These are phyloP conservation scores for Cicer chorassanicum DNA, from an alignment of 306 rosid species.

Conservation along the genomic window DNA sequence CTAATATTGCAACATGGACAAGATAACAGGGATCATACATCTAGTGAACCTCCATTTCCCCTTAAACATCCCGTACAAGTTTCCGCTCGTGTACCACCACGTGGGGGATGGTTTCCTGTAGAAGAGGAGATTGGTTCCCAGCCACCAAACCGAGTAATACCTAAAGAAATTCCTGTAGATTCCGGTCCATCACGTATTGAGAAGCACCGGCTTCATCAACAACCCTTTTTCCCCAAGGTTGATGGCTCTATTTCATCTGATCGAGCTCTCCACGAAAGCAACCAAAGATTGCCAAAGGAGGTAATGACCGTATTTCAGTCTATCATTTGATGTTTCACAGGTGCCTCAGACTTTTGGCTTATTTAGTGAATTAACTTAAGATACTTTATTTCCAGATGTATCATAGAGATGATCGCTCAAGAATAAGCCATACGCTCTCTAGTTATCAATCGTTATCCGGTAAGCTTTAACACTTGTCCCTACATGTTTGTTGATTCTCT, in stretches of 20 bases:
- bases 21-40: conserved; percentile 76
- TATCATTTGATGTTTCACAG: conserved; percentile 38
- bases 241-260: conserved; percentile 75
- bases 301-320: conserved; percentile 54
- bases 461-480: conserved; percentile 51
- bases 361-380: conserved; percentile 23
- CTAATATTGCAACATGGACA: conserved; percentile 99
- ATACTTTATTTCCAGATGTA: conserved; percentile 66
- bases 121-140: conserved; percentile 94
- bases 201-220: conserved; percentile 74
- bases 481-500: conserved; percentile 34
- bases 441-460: conserved; percentile 74
- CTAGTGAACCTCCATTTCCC: conserved; percentile 81
- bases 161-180: conserved; percentile 80
- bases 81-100: conserved; percentile 62
- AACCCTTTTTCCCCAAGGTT: conserved; percentile 73
- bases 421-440: conserved; percentile 65
- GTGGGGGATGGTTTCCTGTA: conserved; percentile 77
- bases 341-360: conserved; percentile 34
- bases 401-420: conserved; percentile 83
- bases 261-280: conserved; percentile 74
- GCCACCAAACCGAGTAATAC: conserved; percentile 56
- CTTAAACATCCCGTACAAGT: conserved; percentile 66
- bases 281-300: conserved; percentile 78
- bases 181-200: conserved; percentile 73